These are phyloP conservation scores for Lipomyces orientalis DNA, from an alignment of 805 yeast species.

Conservation along the genomic window DNA sequence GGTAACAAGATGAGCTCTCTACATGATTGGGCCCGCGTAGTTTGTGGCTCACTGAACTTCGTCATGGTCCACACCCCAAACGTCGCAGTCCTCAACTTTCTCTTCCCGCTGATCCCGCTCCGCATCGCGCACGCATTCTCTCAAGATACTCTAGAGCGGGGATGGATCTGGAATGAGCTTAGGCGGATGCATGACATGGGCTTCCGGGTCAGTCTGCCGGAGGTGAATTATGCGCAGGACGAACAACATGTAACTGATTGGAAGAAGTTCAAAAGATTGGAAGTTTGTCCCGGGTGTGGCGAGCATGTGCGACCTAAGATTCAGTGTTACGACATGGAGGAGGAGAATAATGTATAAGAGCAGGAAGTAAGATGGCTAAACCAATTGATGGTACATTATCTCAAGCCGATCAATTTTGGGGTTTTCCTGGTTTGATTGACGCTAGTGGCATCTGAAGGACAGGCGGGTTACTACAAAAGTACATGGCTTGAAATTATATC, in stretches of 20 bases:
- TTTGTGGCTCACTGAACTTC: slow-evolving; percentile 13
- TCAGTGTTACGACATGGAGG: too few relatives aligned
- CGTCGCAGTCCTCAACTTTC: neutral
- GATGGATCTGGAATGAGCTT: slow-evolving; percentile 20
- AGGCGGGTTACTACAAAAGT: too few relatives aligned
- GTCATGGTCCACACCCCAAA: neutral
- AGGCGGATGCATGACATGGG: slow-evolving; percentile 7
- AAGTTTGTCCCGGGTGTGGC: slow-evolving; percentile 20
- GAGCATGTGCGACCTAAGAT: slow-evolving; percentile 15
- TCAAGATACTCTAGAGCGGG: slow-evolving; percentile 11
- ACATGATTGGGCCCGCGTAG: neutral
- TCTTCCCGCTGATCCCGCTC: slow-evolving; percentile 9
- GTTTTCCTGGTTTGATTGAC: too few relatives aligned
- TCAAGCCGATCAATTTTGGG: too few relatives aligned
- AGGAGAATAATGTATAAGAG: too few relatives aligned
- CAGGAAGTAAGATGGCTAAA: too few relatives aligned
- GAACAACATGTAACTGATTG: slow-evolving; percentile 5
- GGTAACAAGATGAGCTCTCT: neutral
- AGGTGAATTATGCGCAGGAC: neutral
- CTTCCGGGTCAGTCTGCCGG: neutral
- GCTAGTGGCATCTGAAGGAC: too few relatives aligned
- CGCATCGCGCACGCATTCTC: slow-evolving; percentile 6
- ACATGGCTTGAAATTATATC: too few relatives aligned
- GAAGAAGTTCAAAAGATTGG: slow-evolving; percentile 3
- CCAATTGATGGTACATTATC: too few relatives aligned